These are phyloP conservation scores for Globisporangium lucens DNA, from an alignment of 352 stramenopile genomes.

Conservation along the genomic window DNA sequence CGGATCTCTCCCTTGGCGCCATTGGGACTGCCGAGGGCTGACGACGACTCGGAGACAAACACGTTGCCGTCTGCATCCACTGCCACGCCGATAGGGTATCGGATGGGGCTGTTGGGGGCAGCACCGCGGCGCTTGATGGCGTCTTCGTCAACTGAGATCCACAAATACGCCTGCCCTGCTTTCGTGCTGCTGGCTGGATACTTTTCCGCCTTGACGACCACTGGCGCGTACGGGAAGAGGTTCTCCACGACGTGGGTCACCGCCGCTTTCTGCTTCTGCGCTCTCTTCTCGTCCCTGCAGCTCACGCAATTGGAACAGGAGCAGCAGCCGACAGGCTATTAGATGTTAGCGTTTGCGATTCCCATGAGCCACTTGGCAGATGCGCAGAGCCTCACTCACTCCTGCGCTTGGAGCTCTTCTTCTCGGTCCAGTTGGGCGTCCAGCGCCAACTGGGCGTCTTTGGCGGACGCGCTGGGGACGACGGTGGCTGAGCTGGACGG, in stretches of 20 bases:
- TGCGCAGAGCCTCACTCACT: conserved; percentile 32
- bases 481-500: conserved; percentile 19
- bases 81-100: conserved; percentile 67
- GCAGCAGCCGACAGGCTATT: background rate
- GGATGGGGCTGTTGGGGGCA: conserved; percentile 32
- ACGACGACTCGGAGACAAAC: conserved; percentile 52
- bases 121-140: conserved; percentile 53
- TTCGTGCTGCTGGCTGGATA: conserved; percentile 54
- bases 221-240: conserved; percentile 73
- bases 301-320: background rate
- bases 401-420: conserved; percentile 57
- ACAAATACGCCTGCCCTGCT: conserved; percentile 66
- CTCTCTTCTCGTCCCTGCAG: conserved; percentile 41
- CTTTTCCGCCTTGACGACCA: conserved; percentile 70
- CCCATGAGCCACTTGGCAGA: background rate
- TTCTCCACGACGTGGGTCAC: conserved; percentile 74
- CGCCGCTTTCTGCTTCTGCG: conserved; percentile 44
- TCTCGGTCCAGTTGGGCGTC: conserved; percentile 53
- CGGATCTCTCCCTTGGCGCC: conserved; percentile 3
- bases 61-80: conserved; percentile 70
- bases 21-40: background rate
- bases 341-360: background rate
- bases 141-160: conserved; percentile 70
- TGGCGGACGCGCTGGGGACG: conserved; percentile 6
- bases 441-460: conserved; percentile 6